phyloP scores from a whole-genome alignment of 164 flowering plant species.

The Kalanchoe fedtschenkoi region DNA sequence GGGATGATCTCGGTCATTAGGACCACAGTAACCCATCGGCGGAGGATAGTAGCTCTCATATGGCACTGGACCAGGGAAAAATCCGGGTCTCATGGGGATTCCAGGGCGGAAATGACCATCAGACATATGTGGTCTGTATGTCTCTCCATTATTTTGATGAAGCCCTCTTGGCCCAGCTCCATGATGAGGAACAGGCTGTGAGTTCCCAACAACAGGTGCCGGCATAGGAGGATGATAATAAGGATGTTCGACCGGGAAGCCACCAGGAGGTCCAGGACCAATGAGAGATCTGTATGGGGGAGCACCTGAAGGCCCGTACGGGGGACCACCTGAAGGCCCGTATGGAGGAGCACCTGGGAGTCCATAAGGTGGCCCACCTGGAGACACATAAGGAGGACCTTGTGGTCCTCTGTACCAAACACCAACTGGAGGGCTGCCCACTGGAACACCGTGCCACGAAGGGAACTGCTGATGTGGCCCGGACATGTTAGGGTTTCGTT shows the following conservation, averaged over 20 bases:
- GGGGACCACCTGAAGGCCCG: slow-evolving; percentile 54
- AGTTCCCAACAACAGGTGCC: slow-evolving; percentile 36
- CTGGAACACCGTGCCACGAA: slow-evolving; percentile 64
- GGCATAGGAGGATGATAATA: slow-evolving; percentile 68
- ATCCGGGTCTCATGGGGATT: slow-evolving; percentile 75
- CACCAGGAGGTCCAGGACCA: slow-evolving; percentile 43
- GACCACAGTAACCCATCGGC: slow-evolving; percentile 52
- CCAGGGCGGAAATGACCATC: slow-evolving; percentile 66
- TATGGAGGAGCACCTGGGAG: slow-evolving; percentile 3
- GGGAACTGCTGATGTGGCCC: slow-evolving; percentile 48
- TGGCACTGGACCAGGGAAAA: slow-evolving; percentile 63
- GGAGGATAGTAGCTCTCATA: slow-evolving; percentile 82
- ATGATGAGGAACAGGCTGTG: slow-evolving; percentile 51
- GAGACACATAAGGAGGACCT: slow-evolving; percentile 57
- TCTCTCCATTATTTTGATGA: slow-evolving; percentile 53
- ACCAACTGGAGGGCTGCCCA: slow-evolving; percentile 52
- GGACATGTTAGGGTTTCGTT: slow-evolving; percentile 33
- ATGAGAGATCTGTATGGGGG: slow-evolving; percentile 6
- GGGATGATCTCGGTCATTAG: slow-evolving; percentile 54
- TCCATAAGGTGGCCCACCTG: slow-evolving; percentile 19
- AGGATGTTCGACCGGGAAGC: slow-evolving; percentile 71
- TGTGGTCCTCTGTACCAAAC: slow-evolving; percentile 83
- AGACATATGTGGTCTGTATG: slow-evolving; percentile 55
- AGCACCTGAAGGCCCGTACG: slow-evolving; percentile 48
- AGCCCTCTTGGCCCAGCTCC: slow-evolving; percentile 54